Percentiles rank a stretch among this genome's conserved stretches.
phyloP scores from a whole-genome alignment of 768 basidiomycete genomes.

The Psilocybe azurescens region DNA sequence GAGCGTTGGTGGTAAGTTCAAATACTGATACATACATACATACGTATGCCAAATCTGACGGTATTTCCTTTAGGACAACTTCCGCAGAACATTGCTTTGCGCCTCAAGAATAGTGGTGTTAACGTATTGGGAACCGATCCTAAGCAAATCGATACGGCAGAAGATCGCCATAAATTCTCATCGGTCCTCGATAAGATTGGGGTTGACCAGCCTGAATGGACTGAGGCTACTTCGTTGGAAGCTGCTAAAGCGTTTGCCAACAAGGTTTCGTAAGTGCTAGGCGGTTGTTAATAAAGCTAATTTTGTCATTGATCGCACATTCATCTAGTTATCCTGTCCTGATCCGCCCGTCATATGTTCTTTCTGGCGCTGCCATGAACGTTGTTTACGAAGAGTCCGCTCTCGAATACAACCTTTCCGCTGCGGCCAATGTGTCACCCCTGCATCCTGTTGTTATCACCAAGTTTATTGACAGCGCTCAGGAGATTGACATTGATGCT shows the following conservation, averaged over 20 bases:
- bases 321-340: conserved; percentile 89
- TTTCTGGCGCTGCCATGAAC: conserved; percentile 99
- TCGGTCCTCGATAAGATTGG: conserved; percentile 93
- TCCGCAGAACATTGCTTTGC: conserved; percentile 97
- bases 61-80: conserved; percentile 73
- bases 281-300: neutral
- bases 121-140: conserved; percentile 97
- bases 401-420: conserved; percentile 94
- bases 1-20: conserved; percentile 86
- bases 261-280: conserved; percentile 70
- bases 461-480: conserved; percentile 97
- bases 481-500: conserved; percentile 98
- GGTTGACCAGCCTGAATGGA: conserved; percentile 97
- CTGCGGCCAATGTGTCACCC: conserved; percentile 94
- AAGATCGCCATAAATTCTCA: conserved; percentile 99
- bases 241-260: conserved; percentile 92
- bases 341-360: conserved; percentile 97
- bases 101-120: conserved; percentile 88
- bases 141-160: conserved; percentile 92
- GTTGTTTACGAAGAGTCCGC: conserved; percentile 92
- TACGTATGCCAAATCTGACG: neutral
- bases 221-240: conserved; percentile 85
- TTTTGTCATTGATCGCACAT: conserved; percentile 6
- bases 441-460: conserved; percentile 98
- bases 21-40: conserved; percentile 1